A percentile compares a stretch with the other conserved stretches of the same genome.
Evolutionary conservation across 1,139 yeast species (phyloP).

Genomic region (Lodderomyces oxycetoniae): DNA sequence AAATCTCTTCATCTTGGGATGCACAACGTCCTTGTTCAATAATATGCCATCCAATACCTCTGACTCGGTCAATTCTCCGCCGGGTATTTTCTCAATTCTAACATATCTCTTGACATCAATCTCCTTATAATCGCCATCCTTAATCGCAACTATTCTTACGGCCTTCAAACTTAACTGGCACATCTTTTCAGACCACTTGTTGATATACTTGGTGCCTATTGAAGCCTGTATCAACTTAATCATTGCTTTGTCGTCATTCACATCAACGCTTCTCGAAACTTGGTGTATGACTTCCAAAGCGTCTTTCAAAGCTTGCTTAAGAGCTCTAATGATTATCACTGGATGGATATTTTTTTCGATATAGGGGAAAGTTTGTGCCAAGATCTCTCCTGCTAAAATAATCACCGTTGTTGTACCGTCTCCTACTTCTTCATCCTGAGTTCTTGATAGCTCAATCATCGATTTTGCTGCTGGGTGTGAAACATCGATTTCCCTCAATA

Average conservation of each 20-base stretch:
- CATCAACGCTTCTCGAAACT: conserved; percentile 82
- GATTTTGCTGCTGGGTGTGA: conserved; percentile 98
- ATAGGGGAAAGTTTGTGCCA: conserved; percentile 93
- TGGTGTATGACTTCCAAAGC: conserved; percentile 84
- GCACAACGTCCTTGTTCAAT: conserved; percentile 94
- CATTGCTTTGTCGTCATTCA: conserved; percentile 82
- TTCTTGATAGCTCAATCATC: conserved; percentile 94
- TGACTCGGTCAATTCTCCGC: conserved; percentile 92
- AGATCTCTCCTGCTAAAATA: conserved; percentile 90
- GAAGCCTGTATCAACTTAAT: conserved; percentile 80
- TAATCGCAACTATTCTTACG: conserved; percentile 73
- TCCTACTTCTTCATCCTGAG: conserved; percentile 99
- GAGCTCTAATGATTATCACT: conserved; percentile 89
- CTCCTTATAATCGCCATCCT: conserved; percentile 70
- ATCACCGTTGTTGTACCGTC: conserved; percentile 98
- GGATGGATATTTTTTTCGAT: conserved; percentile 95
- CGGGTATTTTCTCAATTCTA: conserved; percentile 92
- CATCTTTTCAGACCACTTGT: conserved; percentile 90
- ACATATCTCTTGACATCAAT: conserved; percentile 92
- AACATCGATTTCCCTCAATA: conserved; percentile 82
- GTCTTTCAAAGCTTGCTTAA: conserved; percentile 85
- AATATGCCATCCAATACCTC: conserved; percentile 86
- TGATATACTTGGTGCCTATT: conserved; percentile 92
- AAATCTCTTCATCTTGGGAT: conserved; percentile 91
- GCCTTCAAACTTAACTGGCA: conserved; percentile 84